phyloP scores from a whole-genome alignment of 306 rosid species.

The Fagus crenata region DNA sequence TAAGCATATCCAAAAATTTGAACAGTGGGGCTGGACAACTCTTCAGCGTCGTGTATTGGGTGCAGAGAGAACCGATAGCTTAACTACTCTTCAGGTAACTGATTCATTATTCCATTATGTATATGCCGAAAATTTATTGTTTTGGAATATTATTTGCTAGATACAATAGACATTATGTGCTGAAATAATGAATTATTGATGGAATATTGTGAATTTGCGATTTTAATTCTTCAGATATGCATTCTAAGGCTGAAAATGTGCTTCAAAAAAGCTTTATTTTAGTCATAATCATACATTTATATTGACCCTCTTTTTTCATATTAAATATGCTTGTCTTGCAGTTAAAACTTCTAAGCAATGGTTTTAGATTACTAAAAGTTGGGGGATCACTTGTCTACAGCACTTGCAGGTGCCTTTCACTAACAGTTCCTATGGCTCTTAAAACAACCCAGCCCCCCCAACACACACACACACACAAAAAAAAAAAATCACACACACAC shows the following conservation, averaged over 20 bases:
- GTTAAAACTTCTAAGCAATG: slow-evolving; percentile 77
- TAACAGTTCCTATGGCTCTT: slow-evolving; percentile 8
- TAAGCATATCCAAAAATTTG: slow-evolving; percentile 86
- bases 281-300: not conserved
- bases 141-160: not conserved
- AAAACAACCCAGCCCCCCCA: not conserved
- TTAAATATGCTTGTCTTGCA: slow-evolving; percentile 38
- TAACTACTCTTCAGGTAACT: slow-evolving; percentile 72
- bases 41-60: slow-evolving; percentile 75
- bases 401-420: slow-evolving; percentile 82
- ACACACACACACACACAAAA: too few relatives aligned
- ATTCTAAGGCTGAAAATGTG: not conserved
- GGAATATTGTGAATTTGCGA: not conserved
- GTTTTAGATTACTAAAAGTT: slow-evolving; percentile 79
- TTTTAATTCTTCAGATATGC: not conserved
- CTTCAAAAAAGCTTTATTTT: not conserved
- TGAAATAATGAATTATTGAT: not conserved
- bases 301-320: not conserved
- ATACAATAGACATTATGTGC: not conserved
- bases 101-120: slow-evolving; percentile 15
- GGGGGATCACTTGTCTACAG: slow-evolving; percentile 84
- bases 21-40: slow-evolving; percentile 92
- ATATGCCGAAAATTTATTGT: not conserved
- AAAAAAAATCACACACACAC: not conserved
- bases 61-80: slow-evolving; percentile 75